Evolutionary conservation across 495 filamentous ascomycete genomes (phyloP).

Genomic region (Penicillium parvum): DNA sequence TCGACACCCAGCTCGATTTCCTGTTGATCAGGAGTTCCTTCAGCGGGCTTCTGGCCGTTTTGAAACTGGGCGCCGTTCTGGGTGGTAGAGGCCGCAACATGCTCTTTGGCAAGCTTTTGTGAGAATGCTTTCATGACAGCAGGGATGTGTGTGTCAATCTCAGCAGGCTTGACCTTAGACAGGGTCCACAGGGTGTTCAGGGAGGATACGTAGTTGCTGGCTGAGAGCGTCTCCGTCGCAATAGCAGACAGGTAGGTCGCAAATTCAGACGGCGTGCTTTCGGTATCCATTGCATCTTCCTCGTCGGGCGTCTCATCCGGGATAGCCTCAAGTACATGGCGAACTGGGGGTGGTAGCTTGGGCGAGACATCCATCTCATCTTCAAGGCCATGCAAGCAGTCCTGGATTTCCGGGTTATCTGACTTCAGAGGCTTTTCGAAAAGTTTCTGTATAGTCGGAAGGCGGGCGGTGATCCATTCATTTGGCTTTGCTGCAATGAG

Average conservation of each 20-base stretch:
- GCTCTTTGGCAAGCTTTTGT: constrained; percentile 87
- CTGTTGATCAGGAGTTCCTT: constrained; percentile 62
- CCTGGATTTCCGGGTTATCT: constrained; percentile 85
- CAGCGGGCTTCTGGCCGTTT: constrained; percentile 42
- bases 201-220: constrained; percentile 73
- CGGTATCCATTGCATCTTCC: constrained; percentile 82
- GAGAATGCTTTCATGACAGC: constrained; percentile 91
- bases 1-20: constrained; percentile 81
- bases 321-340: constrained; percentile 81
- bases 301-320: constrained; percentile 85
- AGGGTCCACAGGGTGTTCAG: constrained; percentile 91
- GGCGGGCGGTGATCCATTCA: constrained; percentile 80
- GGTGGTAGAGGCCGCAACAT: constrained; percentile 69
- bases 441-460: constrained; percentile 75
- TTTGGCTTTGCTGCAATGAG: constrained; percentile 80
- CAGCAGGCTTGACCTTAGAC: constrained; percentile 72
- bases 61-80: constrained; percentile 34
- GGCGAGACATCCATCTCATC: constrained; percentile 57
- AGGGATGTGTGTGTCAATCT: constrained; percentile 84
- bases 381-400: constrained; percentile 73
- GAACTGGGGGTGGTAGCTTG: constrained; percentile 59
- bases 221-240: constrained; percentile 74
- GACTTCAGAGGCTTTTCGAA: constrained; percentile 85
- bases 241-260: constrained; percentile 74
- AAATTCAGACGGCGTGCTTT: constrained; percentile 68